Base-by-base conservation (phyloP, 345 rosid genomes). In the Turritis glabra region DNA sequence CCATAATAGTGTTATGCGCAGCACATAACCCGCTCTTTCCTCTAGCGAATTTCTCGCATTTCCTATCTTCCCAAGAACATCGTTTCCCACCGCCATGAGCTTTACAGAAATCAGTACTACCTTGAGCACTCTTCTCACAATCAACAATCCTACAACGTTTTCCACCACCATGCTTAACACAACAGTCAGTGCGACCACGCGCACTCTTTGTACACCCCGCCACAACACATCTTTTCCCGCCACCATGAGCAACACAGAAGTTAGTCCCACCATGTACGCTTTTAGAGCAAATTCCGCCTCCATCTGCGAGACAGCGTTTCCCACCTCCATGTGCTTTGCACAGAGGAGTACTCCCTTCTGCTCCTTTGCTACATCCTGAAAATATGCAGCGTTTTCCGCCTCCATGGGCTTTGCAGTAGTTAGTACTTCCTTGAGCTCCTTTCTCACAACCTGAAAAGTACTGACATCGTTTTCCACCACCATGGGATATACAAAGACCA, bases 291-390 rank as follows among this genome's bases (percentile, higher is more conserved):
- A 90, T 88, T 43, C 98, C 98, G 2, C 98, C 98, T 69, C 98
- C 98, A 64, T 90, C 90, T 55, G 50, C 80, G 23, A 85, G 81
- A 81, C 97, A 94, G 5, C 98, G 91, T 73, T 89, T 93, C 51
- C 98, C 97, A 25, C 97, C 98, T 71, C 98, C 98, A 7, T 94
- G 98, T 25, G 89, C 97, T 76, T 94, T 94, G 81, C 98, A 94
- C 77, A 91, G 60, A 3, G 95, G 97, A 0, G 98, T 94, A 73
- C 96, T 94, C 27, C 98, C 98, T 82, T 94, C 98, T 2, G 97
- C 98, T 22, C 97, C 97, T 80, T 87, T 94, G 17, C 81, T 84
- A 86, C 98, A 94, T 4, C 97, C 97, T 5, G 90, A 84, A 65
- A 91, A 89, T 73, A 91, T 83, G 72, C 98, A 94, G 5, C 97